These are phyloP conservation scores for Oryza brachyantha DNA, from an alignment of 176 grass and related monocot species.

Conservation along the genomic window DNA sequence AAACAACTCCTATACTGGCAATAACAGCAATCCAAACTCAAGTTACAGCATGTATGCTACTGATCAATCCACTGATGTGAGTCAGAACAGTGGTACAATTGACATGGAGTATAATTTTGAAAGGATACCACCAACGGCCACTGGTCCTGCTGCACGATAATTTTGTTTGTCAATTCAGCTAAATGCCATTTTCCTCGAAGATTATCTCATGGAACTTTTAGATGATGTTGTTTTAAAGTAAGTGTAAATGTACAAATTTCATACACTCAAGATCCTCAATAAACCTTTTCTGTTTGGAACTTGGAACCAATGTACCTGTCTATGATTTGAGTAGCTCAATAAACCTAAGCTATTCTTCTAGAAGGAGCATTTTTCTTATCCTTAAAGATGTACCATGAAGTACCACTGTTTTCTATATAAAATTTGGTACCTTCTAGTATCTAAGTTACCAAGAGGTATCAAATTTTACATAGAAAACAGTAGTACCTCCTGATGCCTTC, in stretches of 20 bases:
- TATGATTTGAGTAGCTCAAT: not conserved
- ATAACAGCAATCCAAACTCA: not conserved
- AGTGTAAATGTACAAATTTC: not conserved
- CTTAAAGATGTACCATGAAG: no score
- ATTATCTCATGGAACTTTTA: not conserved
- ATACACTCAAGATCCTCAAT: not conserved
- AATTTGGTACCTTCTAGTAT: no score
- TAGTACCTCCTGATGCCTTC: no score
- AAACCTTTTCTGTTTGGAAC: not conserved
- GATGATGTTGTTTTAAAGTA: not conserved
- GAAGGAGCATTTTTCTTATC: no score
- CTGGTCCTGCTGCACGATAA: conserved; percentile 31
- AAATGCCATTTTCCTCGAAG: not conserved
- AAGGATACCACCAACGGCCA: not conserved
- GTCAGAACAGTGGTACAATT: not conserved
- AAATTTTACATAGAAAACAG: no score
- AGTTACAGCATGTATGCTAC: conserved; percentile 14
- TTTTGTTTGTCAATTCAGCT: not conserved
- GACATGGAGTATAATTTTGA: conserved; percentile 6
- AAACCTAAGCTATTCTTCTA: not conserved
- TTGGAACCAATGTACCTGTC: not conserved
- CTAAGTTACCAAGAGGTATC: no score
- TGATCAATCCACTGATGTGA: conserved; percentile 7
- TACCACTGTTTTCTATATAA: no score
- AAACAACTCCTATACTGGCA: not conserved